Conservation (phyloP, 129 eudicot genomes). For the Calendula officinalis region DNA sequence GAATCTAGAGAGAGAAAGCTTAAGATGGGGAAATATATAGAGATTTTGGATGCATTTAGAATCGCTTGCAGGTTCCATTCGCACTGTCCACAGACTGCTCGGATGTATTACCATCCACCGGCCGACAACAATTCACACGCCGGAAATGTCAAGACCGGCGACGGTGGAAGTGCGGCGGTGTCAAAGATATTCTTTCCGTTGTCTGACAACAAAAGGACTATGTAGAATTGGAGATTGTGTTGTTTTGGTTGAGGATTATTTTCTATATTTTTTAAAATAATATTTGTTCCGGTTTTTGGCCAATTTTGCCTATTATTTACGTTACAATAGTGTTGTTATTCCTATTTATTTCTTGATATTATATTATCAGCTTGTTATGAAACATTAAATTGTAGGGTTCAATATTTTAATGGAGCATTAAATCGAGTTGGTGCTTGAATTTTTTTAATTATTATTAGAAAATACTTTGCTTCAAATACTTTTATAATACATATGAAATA, state of each 20-base stretch:
- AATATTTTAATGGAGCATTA: not conserved
- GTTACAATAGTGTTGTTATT: conserved; percentile 10
- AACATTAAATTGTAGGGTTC: not conserved
- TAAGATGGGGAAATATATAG: conserved; percentile 60
- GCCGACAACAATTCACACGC: conserved; percentile 31
- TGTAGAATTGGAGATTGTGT: not conserved
- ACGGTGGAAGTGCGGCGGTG: conserved; percentile 19
- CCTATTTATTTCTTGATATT: not conserved
- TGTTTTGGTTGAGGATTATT: conserved; percentile 4
- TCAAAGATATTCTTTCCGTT: conserved; percentile 23
- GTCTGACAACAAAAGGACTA: not conserved
- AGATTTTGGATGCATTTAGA: conserved; percentile 72
- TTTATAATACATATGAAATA: too few species aligned
- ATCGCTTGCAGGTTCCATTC: conserved; percentile 71
- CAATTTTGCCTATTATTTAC: conserved; percentile 9
- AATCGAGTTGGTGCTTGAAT: not conserved
- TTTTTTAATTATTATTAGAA: not conserved
- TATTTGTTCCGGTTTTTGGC: not conserved
- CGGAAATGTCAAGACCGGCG: conserved; percentile 13
- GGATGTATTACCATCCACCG: conserved; percentile 91
- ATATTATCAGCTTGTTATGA: not conserved
- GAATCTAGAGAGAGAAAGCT: conserved; percentile 3
- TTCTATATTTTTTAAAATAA: not conserved
- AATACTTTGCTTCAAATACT: too few species aligned
- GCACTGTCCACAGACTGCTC: conserved; percentile 92